phyloP scores from a whole-genome alignment of 116 monocot species.

The Dioscorea cayenensis region DNA sequence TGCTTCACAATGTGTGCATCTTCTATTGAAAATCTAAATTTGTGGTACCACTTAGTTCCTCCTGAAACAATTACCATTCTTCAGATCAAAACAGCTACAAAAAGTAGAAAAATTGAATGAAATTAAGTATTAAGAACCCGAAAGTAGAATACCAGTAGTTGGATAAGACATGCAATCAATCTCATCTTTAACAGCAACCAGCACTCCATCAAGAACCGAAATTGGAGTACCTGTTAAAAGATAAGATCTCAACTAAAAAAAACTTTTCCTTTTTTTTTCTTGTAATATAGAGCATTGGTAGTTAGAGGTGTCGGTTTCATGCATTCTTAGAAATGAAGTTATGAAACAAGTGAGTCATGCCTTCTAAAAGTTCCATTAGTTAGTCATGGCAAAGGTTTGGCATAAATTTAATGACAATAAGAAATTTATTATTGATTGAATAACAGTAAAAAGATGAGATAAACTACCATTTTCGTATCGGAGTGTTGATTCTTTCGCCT shows the following conservation, averaged over 20 bases:
- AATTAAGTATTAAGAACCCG: neutral
- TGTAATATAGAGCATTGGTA: neutral
- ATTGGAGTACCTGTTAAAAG: conserved; percentile 48
- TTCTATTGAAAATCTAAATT: conserved; percentile 43
- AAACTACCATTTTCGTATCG: conserved; percentile 58
- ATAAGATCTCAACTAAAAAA: neutral
- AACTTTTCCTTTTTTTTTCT: neutral
- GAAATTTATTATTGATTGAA: neutral
- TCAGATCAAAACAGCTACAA: neutral
- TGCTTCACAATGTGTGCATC: conserved; percentile 69
- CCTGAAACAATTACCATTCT: conserved; percentile 28
- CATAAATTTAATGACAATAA: no score
- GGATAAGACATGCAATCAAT: conserved; percentile 87
- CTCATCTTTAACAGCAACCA: conserved; percentile 89
- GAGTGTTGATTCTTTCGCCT: conserved; percentile 67
- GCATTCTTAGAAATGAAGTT: no score
- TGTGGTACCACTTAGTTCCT: conserved; percentile 83
- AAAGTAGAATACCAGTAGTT: conserved; percentile 54
- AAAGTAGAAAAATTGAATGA: neutral
- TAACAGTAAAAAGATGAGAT: neutral
- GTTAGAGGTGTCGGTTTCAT: neutral
- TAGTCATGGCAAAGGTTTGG: neutral
- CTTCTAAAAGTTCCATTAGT: neutral
- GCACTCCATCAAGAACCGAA: conserved; percentile 70
- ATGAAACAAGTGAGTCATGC: no score